Evolutionary conservation across 1,284 basidiomycete species (phyloP).

Genomic region (Ganoderma multipileum): DNA sequence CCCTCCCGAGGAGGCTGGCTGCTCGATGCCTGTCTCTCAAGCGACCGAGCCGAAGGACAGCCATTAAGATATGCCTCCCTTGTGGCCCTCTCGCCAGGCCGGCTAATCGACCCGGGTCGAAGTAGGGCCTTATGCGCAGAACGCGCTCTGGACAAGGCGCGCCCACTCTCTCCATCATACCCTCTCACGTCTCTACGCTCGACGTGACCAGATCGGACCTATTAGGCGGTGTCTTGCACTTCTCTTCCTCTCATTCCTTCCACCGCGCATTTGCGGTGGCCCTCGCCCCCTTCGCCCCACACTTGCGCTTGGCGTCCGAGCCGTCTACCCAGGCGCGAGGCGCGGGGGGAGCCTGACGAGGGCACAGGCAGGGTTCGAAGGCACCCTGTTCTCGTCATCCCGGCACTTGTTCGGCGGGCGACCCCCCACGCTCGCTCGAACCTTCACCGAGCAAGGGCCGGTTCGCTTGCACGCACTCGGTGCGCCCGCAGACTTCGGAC

Average conservation of each 20-base stretch:
- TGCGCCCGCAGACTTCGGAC: conserved; percentile 7
- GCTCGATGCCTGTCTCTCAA: background rate
- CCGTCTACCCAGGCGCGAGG: background rate
- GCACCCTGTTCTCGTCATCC: conserved; percentile 19
- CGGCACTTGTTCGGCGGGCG: conserved; percentile 13
- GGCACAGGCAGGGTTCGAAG: conserved; percentile 9
- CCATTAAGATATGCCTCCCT: background rate
- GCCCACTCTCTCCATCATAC: background rate
- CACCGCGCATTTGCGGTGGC: conserved; percentile 1
- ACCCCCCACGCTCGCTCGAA: background rate
- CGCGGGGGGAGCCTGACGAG: background rate
- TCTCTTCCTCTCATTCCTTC: conserved; percentile 6
- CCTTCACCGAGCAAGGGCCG: background rate
- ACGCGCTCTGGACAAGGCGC: conserved; percentile 1
- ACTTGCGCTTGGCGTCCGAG: background rate
- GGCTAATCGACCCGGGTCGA: conserved; percentile 12
- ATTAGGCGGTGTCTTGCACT: conserved; percentile 11
- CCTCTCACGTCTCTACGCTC: conserved; percentile 5
- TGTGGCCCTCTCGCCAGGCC: conserved; percentile 1
- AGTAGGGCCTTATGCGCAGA: background rate
- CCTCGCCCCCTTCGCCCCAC: background rate
- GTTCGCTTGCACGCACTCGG: background rate
- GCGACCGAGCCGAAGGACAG: background rate
- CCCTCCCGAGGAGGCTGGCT: background rate
- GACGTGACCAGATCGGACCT: conserved; percentile 13